A percentile compares a stretch with the other conserved stretches of the same genome.
phyloP scores from a whole-genome alignment of 805 yeast species.

The Saturnispora saitoi region DNA sequence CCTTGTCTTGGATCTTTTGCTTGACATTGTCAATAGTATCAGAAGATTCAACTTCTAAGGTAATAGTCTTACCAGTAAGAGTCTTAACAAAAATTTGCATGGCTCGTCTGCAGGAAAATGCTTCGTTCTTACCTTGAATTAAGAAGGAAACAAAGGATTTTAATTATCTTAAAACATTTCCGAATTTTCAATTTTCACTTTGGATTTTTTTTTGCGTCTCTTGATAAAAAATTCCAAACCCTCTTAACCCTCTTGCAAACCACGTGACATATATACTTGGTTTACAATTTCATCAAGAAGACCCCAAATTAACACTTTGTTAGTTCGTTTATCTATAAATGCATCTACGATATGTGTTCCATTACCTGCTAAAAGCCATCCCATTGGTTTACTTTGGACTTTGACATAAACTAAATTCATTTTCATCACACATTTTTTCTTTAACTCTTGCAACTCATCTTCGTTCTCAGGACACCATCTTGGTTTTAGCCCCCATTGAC shows the following conservation, averaged over 20 bases:
- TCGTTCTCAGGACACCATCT: constrained; percentile 2
- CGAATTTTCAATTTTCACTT: not conserved
- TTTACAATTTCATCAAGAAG: not conserved
- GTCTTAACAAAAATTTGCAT: constrained; percentile 55
- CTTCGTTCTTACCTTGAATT: constrained; percentile 57
- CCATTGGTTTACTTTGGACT: not conserved
- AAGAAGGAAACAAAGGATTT: not conserved
- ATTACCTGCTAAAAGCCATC: constrained; percentile 1
- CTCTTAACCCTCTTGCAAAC: constrained; percentile 3
- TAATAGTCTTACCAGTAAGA: constrained; percentile 56
- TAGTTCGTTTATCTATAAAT: not conserved
- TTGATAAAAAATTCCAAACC: not conserved
- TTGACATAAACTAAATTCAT: not conserved
- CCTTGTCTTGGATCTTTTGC: constrained; percentile 94
- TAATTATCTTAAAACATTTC: not conserved
- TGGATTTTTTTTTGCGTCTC: not conserved
- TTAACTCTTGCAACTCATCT: not conserved
- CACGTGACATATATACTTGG: constrained; percentile 4
- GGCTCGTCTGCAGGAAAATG: constrained; percentile 63
- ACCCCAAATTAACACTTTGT: constrained; percentile 1
- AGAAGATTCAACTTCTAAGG: constrained; percentile 95
- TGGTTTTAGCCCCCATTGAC: constrained; percentile 7
- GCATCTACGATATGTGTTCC: not conserved
- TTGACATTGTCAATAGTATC: constrained; percentile 97
- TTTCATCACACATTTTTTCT: not conserved